phyloP scores from a whole-genome alignment of 139 green algal genomes.

The Volvox reticuliferus region DNA sequence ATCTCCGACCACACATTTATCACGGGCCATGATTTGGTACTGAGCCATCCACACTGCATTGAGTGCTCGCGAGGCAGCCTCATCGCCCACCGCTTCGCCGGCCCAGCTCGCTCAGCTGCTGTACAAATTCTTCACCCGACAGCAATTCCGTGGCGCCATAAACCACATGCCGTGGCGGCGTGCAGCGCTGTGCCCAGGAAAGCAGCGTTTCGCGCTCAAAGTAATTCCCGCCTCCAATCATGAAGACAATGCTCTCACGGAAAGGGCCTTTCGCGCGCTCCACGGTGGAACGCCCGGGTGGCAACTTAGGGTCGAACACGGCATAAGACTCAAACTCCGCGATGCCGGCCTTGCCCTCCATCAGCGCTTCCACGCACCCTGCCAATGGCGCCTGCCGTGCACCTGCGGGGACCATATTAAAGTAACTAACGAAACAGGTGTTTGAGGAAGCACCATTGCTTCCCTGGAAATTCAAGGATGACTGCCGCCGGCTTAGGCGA shows the following conservation, averaged over 20 bases:
- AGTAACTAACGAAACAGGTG: too few relatives aligned
- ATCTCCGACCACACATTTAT: too few relatives aligned
- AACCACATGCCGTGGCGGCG: constrained; percentile 66
- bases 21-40: too few relatives aligned
- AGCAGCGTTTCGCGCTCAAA: constrained; percentile 88
- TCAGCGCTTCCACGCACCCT: constrained; percentile 89
- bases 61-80: background rate
- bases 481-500: too few relatives aligned
- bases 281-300: constrained; percentile 44
- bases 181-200: constrained; percentile 68
- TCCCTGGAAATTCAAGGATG: too few relatives aligned
- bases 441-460: too few relatives aligned
- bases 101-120: constrained; percentile 88
- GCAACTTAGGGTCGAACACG: constrained; percentile 91
- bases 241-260: constrained; percentile 94
- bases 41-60: too few relatives aligned
- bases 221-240: constrained; percentile 98
- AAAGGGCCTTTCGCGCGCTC: constrained; percentile 71
- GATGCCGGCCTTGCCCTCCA: constrained; percentile 81
- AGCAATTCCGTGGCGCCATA: constrained; percentile 97
- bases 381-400: constrained; percentile 82
- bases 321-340: constrained; percentile 85
- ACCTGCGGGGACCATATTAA: constrained; percentile 21
- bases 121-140: constrained; percentile 78
- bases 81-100: constrained; percentile 35